Percentiles rank a stretch among this genome's conserved stretches.
Conservation (phyloP, 139 green algal species). For the Asterochloris erici region DNA sequence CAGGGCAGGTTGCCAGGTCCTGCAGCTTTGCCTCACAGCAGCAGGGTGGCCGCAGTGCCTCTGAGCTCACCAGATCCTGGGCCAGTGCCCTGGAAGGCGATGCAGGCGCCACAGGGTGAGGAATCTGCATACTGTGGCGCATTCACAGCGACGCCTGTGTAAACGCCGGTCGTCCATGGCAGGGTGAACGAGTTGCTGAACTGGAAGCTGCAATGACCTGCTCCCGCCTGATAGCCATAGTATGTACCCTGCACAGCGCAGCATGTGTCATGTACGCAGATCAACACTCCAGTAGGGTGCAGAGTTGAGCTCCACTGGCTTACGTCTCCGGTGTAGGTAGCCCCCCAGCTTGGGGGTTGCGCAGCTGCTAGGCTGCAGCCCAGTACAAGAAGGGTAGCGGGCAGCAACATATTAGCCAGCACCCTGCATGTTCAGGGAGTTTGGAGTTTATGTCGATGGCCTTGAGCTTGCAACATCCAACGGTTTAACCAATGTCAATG, state of each 20-base stretch:
- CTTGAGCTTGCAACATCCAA: too few relatives aligned
- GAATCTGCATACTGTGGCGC: slow-evolving; percentile 7
- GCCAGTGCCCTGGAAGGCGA: slow-evolving; percentile 13
- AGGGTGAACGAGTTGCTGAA: not conserved
- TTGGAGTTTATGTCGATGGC: too few relatives aligned
- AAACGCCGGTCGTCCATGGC: slow-evolving; percentile 10
- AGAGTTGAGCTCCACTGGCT: too few relatives aligned
- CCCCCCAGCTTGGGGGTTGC: too few relatives aligned
- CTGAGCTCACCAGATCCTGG: not conserved
- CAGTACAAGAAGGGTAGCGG: too few relatives aligned
- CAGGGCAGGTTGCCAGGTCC: not conserved
- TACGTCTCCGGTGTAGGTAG: too few relatives aligned
- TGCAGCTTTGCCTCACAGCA: not conserved
- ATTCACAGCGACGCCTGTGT: slow-evolving; percentile 19
- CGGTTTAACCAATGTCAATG: too few relatives aligned
- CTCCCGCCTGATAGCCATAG: slow-evolving; percentile 19
- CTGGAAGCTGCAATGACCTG: slow-evolving; percentile 22
- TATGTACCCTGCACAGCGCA: slow-evolving; percentile 19
- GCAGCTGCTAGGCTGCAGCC: too few relatives aligned
- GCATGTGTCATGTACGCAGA: too few relatives aligned
- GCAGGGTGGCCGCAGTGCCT: not conserved
- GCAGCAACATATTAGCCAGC: too few relatives aligned
- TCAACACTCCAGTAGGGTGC: too few relatives aligned
- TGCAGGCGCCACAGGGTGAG: slow-evolving; percentile 20
- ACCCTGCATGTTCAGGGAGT: too few relatives aligned